Percentiles rank a stretch among this genome's conserved stretches.
Evolutionary conservation across 2,329 filamentous ascomycete species (phyloP).

Genomic region (Herpotrichia juniperi): DNA sequence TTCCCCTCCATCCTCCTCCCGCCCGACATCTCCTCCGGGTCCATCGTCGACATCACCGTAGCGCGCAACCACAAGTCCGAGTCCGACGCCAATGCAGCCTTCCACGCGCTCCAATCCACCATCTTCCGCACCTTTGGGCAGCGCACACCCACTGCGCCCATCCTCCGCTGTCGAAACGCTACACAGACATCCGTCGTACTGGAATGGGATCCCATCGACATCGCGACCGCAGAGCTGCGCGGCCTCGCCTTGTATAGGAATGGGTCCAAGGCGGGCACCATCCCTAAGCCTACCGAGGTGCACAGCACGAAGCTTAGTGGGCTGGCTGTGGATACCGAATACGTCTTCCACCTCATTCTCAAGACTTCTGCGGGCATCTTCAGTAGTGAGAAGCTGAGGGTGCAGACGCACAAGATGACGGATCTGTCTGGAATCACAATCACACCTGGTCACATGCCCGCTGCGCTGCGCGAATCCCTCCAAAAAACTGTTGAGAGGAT

Average conservation of each 20-base stretch:
- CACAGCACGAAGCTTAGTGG: slow-evolving; percentile 97
- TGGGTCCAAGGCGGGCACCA: slow-evolving; percentile 93
- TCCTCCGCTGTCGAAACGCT: slow-evolving; percentile 91
- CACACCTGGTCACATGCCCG: slow-evolving; percentile 84
- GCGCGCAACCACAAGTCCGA: slow-evolving; percentile 84
- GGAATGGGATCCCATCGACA: slow-evolving; percentile 94
- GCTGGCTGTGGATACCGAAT: slow-evolving; percentile 94
- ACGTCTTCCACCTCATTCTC: slow-evolving; percentile 90
- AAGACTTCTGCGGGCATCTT: slow-evolving; percentile 89
- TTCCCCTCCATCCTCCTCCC: slow-evolving; percentile 97
- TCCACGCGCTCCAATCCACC: slow-evolving; percentile 83
- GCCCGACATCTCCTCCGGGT: slow-evolving; percentile 91
- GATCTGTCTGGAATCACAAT: slow-evolving; percentile 95
- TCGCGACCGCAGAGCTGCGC: slow-evolving; percentile 89
- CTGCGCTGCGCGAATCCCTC: slow-evolving; percentile 73
- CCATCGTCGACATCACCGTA: slow-evolving; percentile 97
- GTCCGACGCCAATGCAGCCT: slow-evolving; percentile 72
- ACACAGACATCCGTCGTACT: slow-evolving; percentile 98
- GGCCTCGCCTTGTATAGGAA: slow-evolving; percentile 93
- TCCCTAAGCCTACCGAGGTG: slow-evolving; percentile 85
- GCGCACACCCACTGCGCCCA: slow-evolving; percentile 74
- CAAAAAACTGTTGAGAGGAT: slow-evolving; percentile 81
- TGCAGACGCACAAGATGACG: slow-evolving; percentile 98
- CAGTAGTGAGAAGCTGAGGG: slow-evolving; percentile 79
- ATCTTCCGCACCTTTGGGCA: slow-evolving; percentile 89